These are phyloP conservation scores for Clonostachys byssicola DNA, from an alignment of 2,329 filamentous ascomycete genomes.

Conservation along the genomic window DNA sequence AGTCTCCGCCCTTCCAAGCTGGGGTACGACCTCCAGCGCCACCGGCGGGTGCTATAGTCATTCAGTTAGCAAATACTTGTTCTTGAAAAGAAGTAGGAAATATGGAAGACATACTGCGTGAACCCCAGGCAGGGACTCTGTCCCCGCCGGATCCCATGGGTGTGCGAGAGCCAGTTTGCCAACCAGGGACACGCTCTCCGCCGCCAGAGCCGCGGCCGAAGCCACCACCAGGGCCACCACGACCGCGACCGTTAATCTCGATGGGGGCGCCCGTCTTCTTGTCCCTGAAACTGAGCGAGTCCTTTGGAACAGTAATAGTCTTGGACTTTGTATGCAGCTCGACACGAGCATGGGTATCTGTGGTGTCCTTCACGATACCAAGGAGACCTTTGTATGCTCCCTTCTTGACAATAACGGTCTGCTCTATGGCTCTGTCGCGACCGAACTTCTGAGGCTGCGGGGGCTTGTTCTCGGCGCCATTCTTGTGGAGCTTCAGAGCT, in stretches of 20 bases:
- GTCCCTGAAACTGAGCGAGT: constrained; percentile 82
- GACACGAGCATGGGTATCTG: constrained; percentile 78
- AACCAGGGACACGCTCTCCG: constrained; percentile 41
- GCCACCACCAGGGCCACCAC: constrained; percentile 38
- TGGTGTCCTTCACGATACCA: constrained; percentile 94
- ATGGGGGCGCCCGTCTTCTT: constrained; percentile 74
- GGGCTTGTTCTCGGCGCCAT: constrained; percentile 42
- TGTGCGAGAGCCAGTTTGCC: constrained; percentile 65
- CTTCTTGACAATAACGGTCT: constrained; percentile 84
- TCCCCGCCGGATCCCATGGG: constrained; percentile 59
- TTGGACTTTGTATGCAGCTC: constrained; percentile 95
- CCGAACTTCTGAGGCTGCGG: constrained; percentile 64
- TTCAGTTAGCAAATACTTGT: neutral
- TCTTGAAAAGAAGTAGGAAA: neutral
- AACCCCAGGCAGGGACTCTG: constrained; percentile 74
- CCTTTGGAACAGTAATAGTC: constrained; percentile 78
- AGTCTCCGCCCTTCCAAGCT: constrained; percentile 53
- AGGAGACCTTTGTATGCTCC: constrained; percentile 90
- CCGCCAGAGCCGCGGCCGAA: constrained; percentile 15
- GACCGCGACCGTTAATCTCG: constrained; percentile 56
- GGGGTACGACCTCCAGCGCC: constrained; percentile 53
- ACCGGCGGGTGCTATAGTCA: constrained; percentile 43
- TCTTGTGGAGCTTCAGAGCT: constrained; percentile 69
- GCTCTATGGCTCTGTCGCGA: constrained; percentile 80
- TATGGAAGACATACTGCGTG: constrained; percentile 52